phyloP scores from a whole-genome alignment of 768 basidiomycete genomes.

The Gautieria morchelliformis region DNA sequence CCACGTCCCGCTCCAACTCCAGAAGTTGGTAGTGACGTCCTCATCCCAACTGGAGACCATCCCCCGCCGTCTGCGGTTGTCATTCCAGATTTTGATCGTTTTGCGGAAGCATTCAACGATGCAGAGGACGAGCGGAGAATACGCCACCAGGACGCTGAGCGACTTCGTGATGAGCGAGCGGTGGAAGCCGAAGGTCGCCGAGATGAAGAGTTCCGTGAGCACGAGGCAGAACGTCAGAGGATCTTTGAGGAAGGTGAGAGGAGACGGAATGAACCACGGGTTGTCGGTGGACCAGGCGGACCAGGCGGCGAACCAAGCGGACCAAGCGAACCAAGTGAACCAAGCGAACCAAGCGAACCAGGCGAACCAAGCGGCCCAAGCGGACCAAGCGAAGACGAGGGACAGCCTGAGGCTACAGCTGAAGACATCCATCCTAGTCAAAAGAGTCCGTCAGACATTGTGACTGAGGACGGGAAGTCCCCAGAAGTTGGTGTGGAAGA shows the following conservation, averaged over 20 bases:
- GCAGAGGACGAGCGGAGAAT: slow-evolving; percentile 38
- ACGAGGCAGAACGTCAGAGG: slow-evolving; percentile 56
- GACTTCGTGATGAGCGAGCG: slow-evolving; percentile 39
- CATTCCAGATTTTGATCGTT: slow-evolving; percentile 1
- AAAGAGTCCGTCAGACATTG: slow-evolving; percentile 37
- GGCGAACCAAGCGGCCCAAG: slow-evolving; percentile 32
- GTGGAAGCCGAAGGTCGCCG: slow-evolving; percentile 54
- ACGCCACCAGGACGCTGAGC: slow-evolving; percentile 47
- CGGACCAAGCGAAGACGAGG: slow-evolving; percentile 19
- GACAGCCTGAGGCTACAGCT: neutral
- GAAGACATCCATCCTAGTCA: slow-evolving; percentile 23
- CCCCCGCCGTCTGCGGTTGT: neutral
- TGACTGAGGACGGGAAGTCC: neutral
- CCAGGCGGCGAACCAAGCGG: too few relatives aligned
- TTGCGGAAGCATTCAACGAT: slow-evolving; percentile 26
- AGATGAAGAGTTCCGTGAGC: slow-evolving; percentile 51
- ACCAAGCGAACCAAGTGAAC: too few relatives aligned
- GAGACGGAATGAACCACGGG: slow-evolving; percentile 36
- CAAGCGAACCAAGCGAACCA: slow-evolving; percentile 41
- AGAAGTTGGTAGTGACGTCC: neutral
- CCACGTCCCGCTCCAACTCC: neutral
- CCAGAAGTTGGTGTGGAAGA: slow-evolving; percentile 40
- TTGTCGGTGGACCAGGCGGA: slow-evolving; percentile 33
- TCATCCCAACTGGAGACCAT: neutral
- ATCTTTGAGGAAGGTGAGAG: slow-evolving; percentile 52